Evolutionary conservation across 805 yeast genomes (phyloP), one percentile per base, ranked within the genome.

Genomic region (Hagleromyces aurorensis): DNA sequence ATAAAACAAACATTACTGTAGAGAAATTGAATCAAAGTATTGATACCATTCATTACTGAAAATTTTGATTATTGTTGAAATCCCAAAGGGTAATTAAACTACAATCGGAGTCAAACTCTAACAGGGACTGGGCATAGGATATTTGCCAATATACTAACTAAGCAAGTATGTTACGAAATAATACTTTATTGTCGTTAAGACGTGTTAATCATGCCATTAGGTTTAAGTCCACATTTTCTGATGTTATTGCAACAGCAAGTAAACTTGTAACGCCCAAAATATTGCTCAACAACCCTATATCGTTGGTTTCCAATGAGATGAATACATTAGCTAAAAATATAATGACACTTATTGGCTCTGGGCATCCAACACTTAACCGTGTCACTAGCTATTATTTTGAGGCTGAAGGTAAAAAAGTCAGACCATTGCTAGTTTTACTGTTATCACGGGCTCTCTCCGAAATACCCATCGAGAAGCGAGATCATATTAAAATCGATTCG

Each of bases 371-470:
- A 7, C 66, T 89, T 37, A 87, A 89, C 59, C 69, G 93, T 43
- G 95, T 89, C 4, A 78, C 94, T n/a, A 74, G 85, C 19, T 91
- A 91, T 61, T 91, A 91, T 61, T 91, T 91, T 46, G 95, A 87
- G 58, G 83, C 91, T 12, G 95, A 89, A 52, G 97, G 98, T 5
- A 91, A 91, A 57, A 93, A 87, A 51, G 85, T 91, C 12, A 69
- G 98, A 35, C 98, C 98, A 2, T 61, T 91, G 41, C 72, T 91
- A 36, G 97, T 91, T 8, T 63, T 91, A 34, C 61, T 91, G 27
- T 64, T 91, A 30, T 74, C 93, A 19, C 80, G 85, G 48, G 91
- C 96, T 4, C 64, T 89, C 32, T 69, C 79, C 37, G 65, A 69
- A 37, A 83, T 87, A 23, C 96, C 96, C 2, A 39, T 65, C 10